Conservation (phyloP, 352 stramenopile species). For the Phytophthora uliginosa region DNA sequence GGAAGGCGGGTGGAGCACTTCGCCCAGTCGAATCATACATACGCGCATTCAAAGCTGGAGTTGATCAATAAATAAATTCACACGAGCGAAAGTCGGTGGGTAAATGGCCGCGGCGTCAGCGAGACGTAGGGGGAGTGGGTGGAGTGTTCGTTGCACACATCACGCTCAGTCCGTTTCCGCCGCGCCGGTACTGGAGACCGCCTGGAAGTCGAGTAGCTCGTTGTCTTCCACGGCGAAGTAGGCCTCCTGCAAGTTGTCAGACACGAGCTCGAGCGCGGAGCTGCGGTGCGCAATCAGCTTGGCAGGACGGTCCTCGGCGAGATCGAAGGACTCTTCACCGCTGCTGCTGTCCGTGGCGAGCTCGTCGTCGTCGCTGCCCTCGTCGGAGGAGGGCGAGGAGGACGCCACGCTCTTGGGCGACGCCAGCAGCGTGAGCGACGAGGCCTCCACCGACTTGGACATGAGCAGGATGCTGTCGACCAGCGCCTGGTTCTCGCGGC, state of each 20-base stretch:
- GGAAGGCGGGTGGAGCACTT: slow-evolving; percentile 12
- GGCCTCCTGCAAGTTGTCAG: slow-evolving; percentile 80
- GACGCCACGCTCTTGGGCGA: slow-evolving; percentile 76
- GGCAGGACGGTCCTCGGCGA: slow-evolving; percentile 38
- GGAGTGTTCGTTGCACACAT: not conserved
- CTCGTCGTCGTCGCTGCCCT: slow-evolving; percentile 60
- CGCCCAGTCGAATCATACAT: slow-evolving; percentile 50
- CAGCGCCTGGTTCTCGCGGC: slow-evolving; percentile 71
- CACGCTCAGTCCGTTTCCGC: slow-evolving; percentile 39
- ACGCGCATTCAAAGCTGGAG: slow-evolving; percentile 43
- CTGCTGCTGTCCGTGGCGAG: slow-evolving; percentile 37
- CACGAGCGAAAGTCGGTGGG: slow-evolving; percentile 28
- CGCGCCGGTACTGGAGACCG: slow-evolving; percentile 19
- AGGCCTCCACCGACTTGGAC: slow-evolving; percentile 76
- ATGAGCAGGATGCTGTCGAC: slow-evolving; percentile 85
- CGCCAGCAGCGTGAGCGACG: slow-evolving; percentile 53
- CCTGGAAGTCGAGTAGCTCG: slow-evolving; percentile 74
- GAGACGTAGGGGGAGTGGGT: not conserved
- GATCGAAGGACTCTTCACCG: slow-evolving; percentile 43
- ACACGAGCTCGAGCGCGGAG: slow-evolving; percentile 73
- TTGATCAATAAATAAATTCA: slow-evolving; percentile 64
- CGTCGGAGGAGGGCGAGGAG: slow-evolving; percentile 54
- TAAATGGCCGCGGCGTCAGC: slow-evolving; percentile 15
- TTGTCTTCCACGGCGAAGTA: slow-evolving; percentile 77
- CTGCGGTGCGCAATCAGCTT: slow-evolving; percentile 41